phyloP scores from a whole-genome alignment of 2,329 filamentous ascomycete species.

The Colletotrichum siamense region DNA sequence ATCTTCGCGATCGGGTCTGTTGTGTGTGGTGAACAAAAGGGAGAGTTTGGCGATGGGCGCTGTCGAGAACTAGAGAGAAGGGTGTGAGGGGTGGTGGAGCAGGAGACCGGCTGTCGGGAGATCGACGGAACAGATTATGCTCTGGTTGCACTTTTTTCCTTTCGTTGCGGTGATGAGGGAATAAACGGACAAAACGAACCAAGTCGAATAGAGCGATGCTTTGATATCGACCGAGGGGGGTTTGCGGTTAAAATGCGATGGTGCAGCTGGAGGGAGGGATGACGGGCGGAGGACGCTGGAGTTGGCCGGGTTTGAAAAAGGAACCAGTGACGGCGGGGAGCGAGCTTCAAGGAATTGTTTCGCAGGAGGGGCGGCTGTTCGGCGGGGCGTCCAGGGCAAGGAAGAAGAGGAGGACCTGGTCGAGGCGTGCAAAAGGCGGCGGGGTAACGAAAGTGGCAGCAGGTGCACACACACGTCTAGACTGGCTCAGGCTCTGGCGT shows the following conservation, averaged over 20 bases:
- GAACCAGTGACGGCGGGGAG: slow-evolving; percentile 13
- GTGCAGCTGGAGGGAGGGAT: neutral
- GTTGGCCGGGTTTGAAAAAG: slow-evolving; percentile 14
- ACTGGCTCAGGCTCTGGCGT: neutral
- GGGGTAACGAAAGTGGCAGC: slow-evolving; percentile 15
- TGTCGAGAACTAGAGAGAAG: neutral
- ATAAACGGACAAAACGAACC: neutral
- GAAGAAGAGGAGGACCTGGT: neutral
- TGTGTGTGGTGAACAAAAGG: neutral
- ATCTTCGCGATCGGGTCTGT: slow-evolving; percentile 4
- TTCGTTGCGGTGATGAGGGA: neutral
- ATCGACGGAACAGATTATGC: neutral
- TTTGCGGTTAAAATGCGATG: neutral
- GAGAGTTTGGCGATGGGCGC: neutral
- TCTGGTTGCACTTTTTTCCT: neutral
- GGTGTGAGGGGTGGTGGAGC: slow-evolving; percentile 5
- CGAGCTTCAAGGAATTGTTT: slow-evolving; percentile 22
- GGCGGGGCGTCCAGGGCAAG: slow-evolving; percentile 13
- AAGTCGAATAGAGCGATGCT: neutral
- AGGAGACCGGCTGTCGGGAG: neutral
- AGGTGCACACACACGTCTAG: slow-evolving; percentile 3
- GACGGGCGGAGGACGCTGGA: neutral
- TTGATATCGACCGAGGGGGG: neutral
- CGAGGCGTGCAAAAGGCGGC: slow-evolving; percentile 2
- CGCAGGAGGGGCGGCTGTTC: slow-evolving; percentile 9